These are phyloP conservation scores for Populus alba DNA, from an alignment of 345 rosid genomes.

Conservation along the genomic window DNA sequence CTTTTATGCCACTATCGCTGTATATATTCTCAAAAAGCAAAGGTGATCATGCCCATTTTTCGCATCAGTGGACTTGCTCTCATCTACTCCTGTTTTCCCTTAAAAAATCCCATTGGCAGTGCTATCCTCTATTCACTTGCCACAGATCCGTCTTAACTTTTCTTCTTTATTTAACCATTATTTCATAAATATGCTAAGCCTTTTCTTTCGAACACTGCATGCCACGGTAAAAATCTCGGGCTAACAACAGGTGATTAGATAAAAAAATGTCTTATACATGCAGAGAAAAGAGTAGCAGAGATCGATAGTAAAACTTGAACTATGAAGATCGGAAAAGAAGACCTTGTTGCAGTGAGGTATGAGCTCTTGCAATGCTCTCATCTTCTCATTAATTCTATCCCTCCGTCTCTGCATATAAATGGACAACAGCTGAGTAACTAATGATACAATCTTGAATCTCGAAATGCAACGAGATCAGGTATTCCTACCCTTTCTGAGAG, in stretches of 20 bases:
- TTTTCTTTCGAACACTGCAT: neutral
- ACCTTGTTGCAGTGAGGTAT: constrained; percentile 73
- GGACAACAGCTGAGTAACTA: neutral
- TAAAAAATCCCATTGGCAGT: neutral
- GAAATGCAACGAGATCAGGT: neutral
- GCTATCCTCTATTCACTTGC: neutral
- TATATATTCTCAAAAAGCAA: neutral
- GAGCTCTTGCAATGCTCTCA: constrained; percentile 69
- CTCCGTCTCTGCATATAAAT: constrained; percentile 45
- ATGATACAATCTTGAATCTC: neutral
- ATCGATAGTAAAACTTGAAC: neutral
- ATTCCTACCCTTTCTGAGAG: constrained; percentile 55
- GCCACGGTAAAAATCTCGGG: neutral
- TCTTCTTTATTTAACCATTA: neutral
- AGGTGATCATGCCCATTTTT: neutral
- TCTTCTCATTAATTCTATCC: constrained; percentile 67
- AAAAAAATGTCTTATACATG: neutral
- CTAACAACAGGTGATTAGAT: neutral
- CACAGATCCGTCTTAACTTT: neutral
- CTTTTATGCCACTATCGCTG: neutral
- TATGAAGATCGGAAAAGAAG: neutral
- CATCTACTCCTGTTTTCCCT: neutral
- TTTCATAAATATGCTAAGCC: neutral
- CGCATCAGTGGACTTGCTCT: neutral
- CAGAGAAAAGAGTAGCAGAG: neutral